Base-by-base conservation (phyloP, 2,329 filamentous ascomycete genomes). In the Aspergillus ibericus region DNA sequence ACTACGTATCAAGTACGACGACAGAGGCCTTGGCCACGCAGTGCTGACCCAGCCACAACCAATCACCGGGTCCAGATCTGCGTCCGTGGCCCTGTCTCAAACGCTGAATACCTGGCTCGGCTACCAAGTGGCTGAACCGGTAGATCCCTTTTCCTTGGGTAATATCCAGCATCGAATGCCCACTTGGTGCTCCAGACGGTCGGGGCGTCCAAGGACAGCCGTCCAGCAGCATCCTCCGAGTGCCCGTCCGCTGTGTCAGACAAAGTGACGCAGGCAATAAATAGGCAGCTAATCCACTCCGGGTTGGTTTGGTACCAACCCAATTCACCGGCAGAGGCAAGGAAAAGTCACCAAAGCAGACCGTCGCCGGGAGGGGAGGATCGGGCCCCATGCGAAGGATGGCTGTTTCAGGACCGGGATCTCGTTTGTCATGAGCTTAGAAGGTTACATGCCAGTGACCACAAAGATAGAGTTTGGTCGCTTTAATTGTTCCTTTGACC, bases 1-100 rank as follows among this genome's bases (percentile, higher is more conserved):
- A 15, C 48, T 29, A 51, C 29, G 34, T 20, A 51, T 20, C 18
- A 34, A 35, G 48, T 35, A 36, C 29, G 34, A 27, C 34, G 36
- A 40, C 50, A 32, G 50, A 15, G n/a, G 20, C 38, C 35, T 27
- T 15, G 46, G 44, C 50, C 44, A 50, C 54, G 42, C 46, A 48
- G 44, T 46, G 29, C 40, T 32, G 38, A 48, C 29, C 27, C 10
- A 42, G 53, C 55, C 44, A 58, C 47, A 35, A 18, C 64, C 63
- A 63, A 62, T 63, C 32, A 55, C n/a, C 50, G 46, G 36, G 13
- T 29, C 53, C 48, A 29, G 60, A 66, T 66, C 65, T 61, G 57
- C 62, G 46, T 48, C 56, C 48, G 53, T 63, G 59, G 57, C 56
- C 61, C 52, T 56, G 58, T 65, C 60, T 66, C 61, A 65, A 61